Evolutionary conservation across 1,139 yeast species (phyloP), one percentile per base, ranked within the genome.

Genomic region (Suhomyces choctaworum): DNA sequence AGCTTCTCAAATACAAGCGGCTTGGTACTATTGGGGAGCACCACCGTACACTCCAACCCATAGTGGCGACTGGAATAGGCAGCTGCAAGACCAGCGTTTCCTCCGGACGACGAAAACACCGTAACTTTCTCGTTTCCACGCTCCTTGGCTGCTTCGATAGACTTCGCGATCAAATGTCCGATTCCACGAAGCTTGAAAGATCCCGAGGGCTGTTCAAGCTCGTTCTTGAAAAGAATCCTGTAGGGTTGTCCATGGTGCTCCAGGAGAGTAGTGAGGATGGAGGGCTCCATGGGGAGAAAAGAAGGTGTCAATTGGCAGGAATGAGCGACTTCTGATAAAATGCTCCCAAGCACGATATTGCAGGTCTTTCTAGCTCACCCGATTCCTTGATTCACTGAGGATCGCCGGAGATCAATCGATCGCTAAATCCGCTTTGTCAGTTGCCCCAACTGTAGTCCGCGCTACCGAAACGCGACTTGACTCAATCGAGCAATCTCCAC

Each of bases 81-180:
- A 8, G 73, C 74, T 9, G 73, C 72, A 29, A 68, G 50, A 0
- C 73, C 74, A n/a, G 74, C 74, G 44, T 68, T 68, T 5, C 73
- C 74, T 6, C 73, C 74, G 29, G 69, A 61, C 3, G 71, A 63
- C n/a, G 70, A 66, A 41, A 59, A 66, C 5, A 66, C 63, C 13
- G 55, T 58, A 9, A 64, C 52, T 11, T 40, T 39, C 4, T 45
- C 35, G 11, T 44, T 39, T 7, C 45, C 49, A n/a, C 34, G 35
- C 4, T 25, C 36, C 12, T 44, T 39, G 2, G 66, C 60, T 11
- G 43, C 41, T 4, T 36, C 32, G 9, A 65, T 50, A 7, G 55
- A 48, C 13, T 37, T 34, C 5, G 45, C 48, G n/a, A 67, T 51
- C 40, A 65, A 48, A 32, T 62, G 51, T 5, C 73, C 70, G 11